phyloP scores from a whole-genome alignment of 306 rosid genomes.

The Dicorynia guianensis region DNA sequence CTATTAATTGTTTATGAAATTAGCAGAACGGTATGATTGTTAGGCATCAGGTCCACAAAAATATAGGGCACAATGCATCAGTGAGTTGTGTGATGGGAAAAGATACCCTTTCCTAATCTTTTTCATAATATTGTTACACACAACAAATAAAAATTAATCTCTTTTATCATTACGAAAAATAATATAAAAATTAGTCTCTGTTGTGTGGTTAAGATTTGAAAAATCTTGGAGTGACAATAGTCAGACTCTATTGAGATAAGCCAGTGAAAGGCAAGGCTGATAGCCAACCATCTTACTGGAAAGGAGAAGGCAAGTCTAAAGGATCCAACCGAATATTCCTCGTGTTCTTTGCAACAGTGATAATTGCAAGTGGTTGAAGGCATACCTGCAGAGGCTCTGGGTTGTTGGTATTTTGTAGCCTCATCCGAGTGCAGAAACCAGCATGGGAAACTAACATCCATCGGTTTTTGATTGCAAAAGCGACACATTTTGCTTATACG shows the following conservation, averaged over 20 bases:
- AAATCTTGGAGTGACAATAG: no score
- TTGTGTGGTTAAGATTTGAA: no score
- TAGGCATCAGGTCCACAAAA: constrained; percentile 38
- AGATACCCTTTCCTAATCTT: no score
- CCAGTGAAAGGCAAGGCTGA: constrained; percentile 16
- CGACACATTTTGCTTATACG: constrained; percentile 1
- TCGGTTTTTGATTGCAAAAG: background rate
- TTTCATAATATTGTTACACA: no score
- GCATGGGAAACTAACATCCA: constrained; percentile 8
- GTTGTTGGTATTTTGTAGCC: constrained; percentile 34
- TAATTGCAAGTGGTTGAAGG: constrained; percentile 30
- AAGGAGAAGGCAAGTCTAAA: constrained; percentile 26
- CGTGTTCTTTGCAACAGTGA: constrained; percentile 22
- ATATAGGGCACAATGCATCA: constrained; percentile 23
- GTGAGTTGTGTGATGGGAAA: no score
- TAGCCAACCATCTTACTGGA: constrained; percentile 40
- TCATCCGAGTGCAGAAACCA: constrained; percentile 35
- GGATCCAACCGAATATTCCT: constrained; percentile 43
- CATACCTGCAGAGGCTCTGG: constrained; percentile 21
- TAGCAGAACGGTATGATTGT: constrained; percentile 13
- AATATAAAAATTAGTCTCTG: no score
- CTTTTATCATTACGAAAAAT: no score
- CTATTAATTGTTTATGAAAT: constrained; percentile 18
- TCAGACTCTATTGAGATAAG: no score
- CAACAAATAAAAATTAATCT: no score